Evolutionary conservation across 2,329 filamentous ascomycete species (phyloP).

Genomic region (Cytospora schulzeri): DNA sequence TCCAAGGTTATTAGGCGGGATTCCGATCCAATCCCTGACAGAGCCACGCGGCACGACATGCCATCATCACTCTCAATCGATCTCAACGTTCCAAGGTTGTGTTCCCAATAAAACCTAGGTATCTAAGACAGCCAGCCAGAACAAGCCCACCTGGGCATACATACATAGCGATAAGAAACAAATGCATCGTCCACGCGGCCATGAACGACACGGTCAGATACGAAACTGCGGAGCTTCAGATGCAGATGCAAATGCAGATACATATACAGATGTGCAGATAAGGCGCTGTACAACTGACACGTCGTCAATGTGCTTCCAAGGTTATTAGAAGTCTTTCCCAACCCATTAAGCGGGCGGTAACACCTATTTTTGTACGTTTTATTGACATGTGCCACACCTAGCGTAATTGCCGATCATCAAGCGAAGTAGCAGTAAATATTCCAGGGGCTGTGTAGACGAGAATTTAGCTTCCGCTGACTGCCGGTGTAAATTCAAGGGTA

Average conservation of each 20-base stretch:
- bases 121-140: not conserved
- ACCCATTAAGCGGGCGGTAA: too few relatives aligned
- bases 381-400: not conserved
- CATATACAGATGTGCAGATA: not conserved
- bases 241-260: not conserved
- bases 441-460: not conserved
- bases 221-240: not conserved
- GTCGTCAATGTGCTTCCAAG: not conserved
- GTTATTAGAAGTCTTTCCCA: too few relatives aligned
- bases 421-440: not conserved
- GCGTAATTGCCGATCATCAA: not conserved
- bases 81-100: too few relatives aligned
- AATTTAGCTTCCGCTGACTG: constrained; percentile 1
- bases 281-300: not conserved
- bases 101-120: too few relatives aligned
- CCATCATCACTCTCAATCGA: not conserved
- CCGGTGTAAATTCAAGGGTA: constrained; percentile 15
- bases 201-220: not conserved
- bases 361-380: too few relatives aligned
- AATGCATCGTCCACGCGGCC: not conserved
- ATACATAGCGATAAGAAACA: not conserved
- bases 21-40: not conserved
- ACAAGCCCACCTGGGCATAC: not conserved
- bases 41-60: not conserved
- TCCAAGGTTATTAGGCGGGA: not conserved